Base-by-base conservation (phyloP, 352 stramenopile genomes). In the Phytophthora uliginosa region DNA sequence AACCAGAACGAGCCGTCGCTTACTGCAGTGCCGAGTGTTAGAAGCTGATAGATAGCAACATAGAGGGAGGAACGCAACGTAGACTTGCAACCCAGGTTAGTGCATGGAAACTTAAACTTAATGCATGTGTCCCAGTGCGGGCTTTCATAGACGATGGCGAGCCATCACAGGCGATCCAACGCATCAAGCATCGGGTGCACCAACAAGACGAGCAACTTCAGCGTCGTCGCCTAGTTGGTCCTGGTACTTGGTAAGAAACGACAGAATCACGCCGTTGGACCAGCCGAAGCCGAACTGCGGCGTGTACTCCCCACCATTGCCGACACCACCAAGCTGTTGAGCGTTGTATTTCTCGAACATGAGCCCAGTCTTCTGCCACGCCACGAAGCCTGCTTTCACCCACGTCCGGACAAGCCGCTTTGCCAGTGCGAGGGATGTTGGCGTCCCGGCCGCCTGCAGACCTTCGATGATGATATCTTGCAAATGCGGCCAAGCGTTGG, bases 271-370 rank as follows among this genome's bases (percentile, higher is more conserved):
- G 45, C 90, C 91, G 54, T 95, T 95, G 2, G 84, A 90, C 90
- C 90, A 96, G 58, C 90, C 90, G 76, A 97, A 97, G 65, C 91
- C 91, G 62, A 93, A 86, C 60, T 97, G 91, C 4, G 88, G 85
- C 10, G 89, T 88, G 73, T 97, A 97, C 77, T 97, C 91, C 59
- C 91, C 91, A 4, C 91, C 91, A 55, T 84, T 76, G 10, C 90
- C 88, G 4, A 93, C 72, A 0, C 79, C 82, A 26, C 90, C 90
- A 15, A 90, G 61, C 31, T 88, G 78, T 3, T 73, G 78, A 52
- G 88, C 83, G 70, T 96, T 91, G 74, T 96, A 96, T 77, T 97
- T 97, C 64, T 97, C 91, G 79, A 93, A 95, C 90, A 97, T 96
- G 42, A 90, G 68, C 6, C 87, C 82, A 6, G 84, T 93, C 58